Conservation (phyloP, 805 yeast genomes). For the Spathaspora passalidarum region DNA sequence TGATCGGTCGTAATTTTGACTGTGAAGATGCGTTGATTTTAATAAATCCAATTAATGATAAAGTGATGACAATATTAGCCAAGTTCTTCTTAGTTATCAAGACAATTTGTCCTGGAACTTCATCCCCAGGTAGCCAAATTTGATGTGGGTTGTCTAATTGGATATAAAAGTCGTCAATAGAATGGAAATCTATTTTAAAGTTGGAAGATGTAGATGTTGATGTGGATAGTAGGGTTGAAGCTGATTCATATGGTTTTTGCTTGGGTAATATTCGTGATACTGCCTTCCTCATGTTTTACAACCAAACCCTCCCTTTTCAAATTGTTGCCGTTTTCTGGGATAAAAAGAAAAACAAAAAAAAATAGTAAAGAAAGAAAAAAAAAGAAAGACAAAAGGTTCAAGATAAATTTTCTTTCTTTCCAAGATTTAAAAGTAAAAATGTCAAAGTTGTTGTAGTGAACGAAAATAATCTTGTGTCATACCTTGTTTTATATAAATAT, state of each 20-base stretch:
- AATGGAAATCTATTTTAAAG: constrained; percentile 33
- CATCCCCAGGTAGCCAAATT: constrained; percentile 78
- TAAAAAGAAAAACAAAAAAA: too few relatives aligned
- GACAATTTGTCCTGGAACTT: constrained; percentile 60
- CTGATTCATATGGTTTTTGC: constrained; percentile 1
- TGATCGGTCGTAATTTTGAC: constrained; percentile 50
- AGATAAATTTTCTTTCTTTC: too few relatives aligned
- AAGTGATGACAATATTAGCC: constrained; percentile 49
- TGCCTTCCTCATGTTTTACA: constrained; percentile 51
- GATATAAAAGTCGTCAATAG: constrained; percentile 65
- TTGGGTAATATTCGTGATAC: constrained; percentile 41
- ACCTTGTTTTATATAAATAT: too few relatives aligned
- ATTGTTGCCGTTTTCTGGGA: too few relatives aligned
- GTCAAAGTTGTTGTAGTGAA: too few relatives aligned
- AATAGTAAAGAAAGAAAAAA: too few relatives aligned
- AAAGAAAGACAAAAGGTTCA: too few relatives aligned
- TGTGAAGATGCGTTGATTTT: constrained; percentile 53
- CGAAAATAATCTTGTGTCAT: background rate
- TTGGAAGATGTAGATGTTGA: constrained; percentile 6
- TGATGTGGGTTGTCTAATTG: constrained; percentile 72
- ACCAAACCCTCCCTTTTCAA: too few relatives aligned
- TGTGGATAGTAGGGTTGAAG: background rate
- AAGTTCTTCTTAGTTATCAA: constrained; percentile 55
- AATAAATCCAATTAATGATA: constrained; percentile 56
- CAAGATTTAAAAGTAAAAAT: too few relatives aligned